Evolutionary conservation across 768 basidiomycete genomes (phyloP).

Genomic region (Grammothele lineata): DNA sequence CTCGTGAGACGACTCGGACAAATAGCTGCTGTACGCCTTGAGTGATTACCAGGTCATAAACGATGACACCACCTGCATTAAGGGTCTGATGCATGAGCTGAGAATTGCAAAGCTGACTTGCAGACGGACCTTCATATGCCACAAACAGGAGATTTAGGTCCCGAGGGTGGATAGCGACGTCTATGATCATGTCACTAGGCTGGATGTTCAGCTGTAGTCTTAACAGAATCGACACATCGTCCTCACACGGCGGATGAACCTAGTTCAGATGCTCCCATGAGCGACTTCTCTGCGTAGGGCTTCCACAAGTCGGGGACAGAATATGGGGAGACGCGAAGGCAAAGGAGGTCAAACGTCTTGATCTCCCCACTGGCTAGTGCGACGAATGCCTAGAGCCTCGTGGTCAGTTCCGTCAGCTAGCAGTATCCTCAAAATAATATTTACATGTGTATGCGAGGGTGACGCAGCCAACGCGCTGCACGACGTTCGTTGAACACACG

Average conservation of each 20-base stretch:
- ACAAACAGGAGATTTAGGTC: constrained; percentile 70
- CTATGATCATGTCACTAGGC: constrained; percentile 42
- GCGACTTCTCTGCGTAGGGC: constrained; percentile 57
- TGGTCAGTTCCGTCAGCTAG: no score
- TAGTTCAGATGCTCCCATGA: constrained; percentile 10
- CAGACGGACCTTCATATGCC: constrained; percentile 62
- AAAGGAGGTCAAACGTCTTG: constrained; percentile 72
- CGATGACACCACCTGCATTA: constrained; percentile 50
- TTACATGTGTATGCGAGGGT: constrained; percentile 69
- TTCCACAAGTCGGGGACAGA: constrained; percentile 75
- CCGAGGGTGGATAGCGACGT: constrained; percentile 64
- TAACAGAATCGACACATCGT: no score
- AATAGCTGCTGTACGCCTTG: no score
- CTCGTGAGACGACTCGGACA: background rate
- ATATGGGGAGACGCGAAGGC: constrained; percentile 62
- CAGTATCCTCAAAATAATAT: no score
- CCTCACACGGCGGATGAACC: no score
- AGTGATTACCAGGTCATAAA: constrained; percentile 51
- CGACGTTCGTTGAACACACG: background rate
- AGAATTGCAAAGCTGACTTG: no score
- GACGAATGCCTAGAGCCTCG: constrained; percentile 41
- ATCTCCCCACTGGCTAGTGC: constrained; percentile 55
- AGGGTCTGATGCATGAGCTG: no score
- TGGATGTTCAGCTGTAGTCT: no score
- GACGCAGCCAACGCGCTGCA: constrained; percentile 53